These are phyloP conservation scores for Scheffersomyces amazonensis DNA, from an alignment of 805 yeast species.

Conservation along the genomic window DNA sequence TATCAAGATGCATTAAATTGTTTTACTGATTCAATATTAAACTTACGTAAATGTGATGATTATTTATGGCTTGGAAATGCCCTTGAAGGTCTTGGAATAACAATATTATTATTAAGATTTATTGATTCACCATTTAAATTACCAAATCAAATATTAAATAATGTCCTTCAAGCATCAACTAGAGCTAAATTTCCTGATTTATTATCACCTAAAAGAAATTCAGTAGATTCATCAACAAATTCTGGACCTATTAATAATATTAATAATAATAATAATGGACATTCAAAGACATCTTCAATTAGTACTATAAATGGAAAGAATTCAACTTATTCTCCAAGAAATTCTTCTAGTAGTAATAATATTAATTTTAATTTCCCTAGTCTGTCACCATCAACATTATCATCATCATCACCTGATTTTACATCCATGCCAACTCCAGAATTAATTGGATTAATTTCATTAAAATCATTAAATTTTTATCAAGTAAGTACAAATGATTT, in stretches of 20 bases:
- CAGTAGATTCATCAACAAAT: neutral
- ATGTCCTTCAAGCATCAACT: conserved; percentile 23
- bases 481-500: conserved; percentile 49
- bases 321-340: conserved; percentile 28
- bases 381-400: conserved; percentile 25
- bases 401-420: conserved; percentile 19
- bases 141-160: conserved; percentile 34
- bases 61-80: conserved; percentile 86
- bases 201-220: neutral
- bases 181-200: neutral
- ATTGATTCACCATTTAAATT: conserved; percentile 51
- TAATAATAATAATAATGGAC: conserved; percentile 2
- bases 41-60: conserved; percentile 64
- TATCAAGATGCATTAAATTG: conserved; percentile 65
- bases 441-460: conserved; percentile 25
- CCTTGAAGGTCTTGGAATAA: conserved; percentile 75
- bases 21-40: conserved; percentile 68
- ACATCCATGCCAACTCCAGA: conserved; percentile 28
- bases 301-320: conserved; percentile 1
- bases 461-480: conserved; percentile 26
- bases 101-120: conserved; percentile 57
- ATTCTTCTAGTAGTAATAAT: conserved; percentile 25
- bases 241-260: too few relatives aligned
- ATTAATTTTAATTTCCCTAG: conserved; percentile 13
- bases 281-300: conserved; percentile 1